These are phyloP conservation scores for Polyporus tsugae DNA, from an alignment of 1,284 basidiomycete species.

Conservation along the genomic window DNA sequence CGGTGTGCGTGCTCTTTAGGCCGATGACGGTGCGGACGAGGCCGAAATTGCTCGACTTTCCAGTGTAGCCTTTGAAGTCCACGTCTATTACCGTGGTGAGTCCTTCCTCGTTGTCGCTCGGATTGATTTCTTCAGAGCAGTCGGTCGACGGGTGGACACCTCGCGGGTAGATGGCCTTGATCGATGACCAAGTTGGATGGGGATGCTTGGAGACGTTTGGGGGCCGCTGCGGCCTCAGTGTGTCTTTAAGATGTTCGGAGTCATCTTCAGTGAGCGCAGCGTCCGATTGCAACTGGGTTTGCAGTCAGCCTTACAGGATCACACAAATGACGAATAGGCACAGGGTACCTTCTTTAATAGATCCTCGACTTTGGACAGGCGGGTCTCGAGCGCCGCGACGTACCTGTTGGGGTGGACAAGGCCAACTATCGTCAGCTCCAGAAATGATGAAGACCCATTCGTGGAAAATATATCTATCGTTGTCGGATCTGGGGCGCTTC, in stretches of 20 bases:
- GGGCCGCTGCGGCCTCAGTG: neutral
- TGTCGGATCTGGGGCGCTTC: too few relatives aligned
- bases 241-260: neutral
- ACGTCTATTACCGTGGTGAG: constrained; percentile 42
- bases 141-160: constrained; percentile 1
- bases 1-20: constrained; percentile 52
- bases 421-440: neutral
- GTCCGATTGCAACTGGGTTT: neutral
- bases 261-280: neutral
- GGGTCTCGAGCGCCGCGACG: neutral
- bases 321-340: neutral
- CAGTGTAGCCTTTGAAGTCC: constrained; percentile 65
- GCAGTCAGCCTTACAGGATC: neutral
- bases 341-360: neutral
- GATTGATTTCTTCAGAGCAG: constrained; percentile 37
- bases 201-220: neutral
- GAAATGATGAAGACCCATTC: neutral
- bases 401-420: neutral
- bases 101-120: constrained; percentile 47
- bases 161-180: neutral
- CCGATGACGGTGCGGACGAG: constrained; percentile 72
- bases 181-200: neutral
- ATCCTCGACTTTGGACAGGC: constrained; percentile 4
- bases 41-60: constrained; percentile 75
- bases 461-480: neutral